Percentiles rank a stretch among this genome's conserved stretches.
Evolutionary conservation across 768 basidiomycete genomes (phyloP).

Genomic region (Russula vinacea): DNA sequence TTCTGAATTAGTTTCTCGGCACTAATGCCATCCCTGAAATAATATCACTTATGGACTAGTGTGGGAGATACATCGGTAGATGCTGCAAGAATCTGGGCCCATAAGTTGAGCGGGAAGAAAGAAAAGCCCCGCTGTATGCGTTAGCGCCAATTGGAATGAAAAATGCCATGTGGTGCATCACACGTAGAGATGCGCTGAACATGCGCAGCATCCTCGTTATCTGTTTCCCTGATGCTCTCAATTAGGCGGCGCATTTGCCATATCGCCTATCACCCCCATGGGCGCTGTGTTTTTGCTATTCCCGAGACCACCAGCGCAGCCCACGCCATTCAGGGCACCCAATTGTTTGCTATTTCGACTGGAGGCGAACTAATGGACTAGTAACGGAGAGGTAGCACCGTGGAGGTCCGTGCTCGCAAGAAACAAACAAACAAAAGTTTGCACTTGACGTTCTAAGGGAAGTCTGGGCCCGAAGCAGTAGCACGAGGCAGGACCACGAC

Average conservation of each 20-base stretch:
- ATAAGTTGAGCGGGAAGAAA: too few species aligned
- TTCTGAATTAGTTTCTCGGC: too few species aligned
- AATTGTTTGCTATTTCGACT: conserved; percentile 69
- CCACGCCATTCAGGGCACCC: conserved; percentile 41
- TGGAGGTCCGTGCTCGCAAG: too few species aligned
- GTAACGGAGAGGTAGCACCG: background rate
- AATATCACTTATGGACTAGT: too few species aligned
- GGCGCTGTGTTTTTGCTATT: background rate
- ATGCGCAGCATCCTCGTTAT: conserved; percentile 70
- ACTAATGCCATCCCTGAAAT: too few species aligned
- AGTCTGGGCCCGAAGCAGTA: too few species aligned
- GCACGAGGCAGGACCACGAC: too few species aligned
- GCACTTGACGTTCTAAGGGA: conserved; percentile 74
- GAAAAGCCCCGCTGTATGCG: too few species aligned
- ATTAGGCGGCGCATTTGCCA: too few species aligned
- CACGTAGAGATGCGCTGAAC: conserved; percentile 42
- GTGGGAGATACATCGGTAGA: too few species aligned
- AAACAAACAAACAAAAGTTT: conserved; percentile 21
- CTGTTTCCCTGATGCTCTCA: conserved; percentile 70
- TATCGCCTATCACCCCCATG: conserved; percentile 46
- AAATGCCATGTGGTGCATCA: conserved; percentile 57
- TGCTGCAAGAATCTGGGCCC: too few species aligned
- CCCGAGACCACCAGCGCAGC: conserved; percentile 35
- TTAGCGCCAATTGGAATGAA: background rate
- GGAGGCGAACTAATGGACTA: background rate